Conservation (phyloP, 2,329 filamentous ascomycete species). For the Fusarium brachygibbosum region DNA sequence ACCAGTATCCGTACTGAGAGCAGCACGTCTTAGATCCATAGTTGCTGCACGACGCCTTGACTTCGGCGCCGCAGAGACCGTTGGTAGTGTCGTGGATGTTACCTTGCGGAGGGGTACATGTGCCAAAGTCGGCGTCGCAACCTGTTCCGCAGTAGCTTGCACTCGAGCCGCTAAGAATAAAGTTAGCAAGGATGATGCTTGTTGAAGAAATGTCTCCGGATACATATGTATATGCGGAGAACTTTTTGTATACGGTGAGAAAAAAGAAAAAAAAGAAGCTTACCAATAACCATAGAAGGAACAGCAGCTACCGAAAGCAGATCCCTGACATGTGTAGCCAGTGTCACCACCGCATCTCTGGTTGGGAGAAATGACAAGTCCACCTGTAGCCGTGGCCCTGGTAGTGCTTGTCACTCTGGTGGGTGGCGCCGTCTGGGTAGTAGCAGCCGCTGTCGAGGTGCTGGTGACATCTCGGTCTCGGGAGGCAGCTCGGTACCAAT, state of each 20-base stretch:
- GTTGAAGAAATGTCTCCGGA: too few relatives aligned
- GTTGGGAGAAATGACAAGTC: constrained; percentile 51
- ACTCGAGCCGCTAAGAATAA: constrained; percentile 50
- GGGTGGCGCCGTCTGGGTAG: constrained; percentile 25
- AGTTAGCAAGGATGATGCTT: constrained; percentile 19
- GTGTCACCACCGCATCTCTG: constrained; percentile 55
- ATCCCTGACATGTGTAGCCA: constrained; percentile 55
- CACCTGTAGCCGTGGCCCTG: constrained; percentile 37
- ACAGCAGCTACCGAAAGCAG: constrained; percentile 57
- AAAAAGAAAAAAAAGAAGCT: constrained; percentile 22
- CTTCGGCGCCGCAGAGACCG: constrained; percentile 53
- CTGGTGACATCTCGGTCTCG: constrained; percentile 28
- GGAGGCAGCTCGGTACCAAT: constrained; percentile 64
- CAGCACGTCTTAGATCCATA: constrained; percentile 55
- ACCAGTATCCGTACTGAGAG: constrained; percentile 55
- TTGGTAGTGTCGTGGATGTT: constrained; percentile 53
- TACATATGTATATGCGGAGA: neutral
- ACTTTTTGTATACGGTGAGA: neutral
- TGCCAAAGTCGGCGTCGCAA: constrained; percentile 55
- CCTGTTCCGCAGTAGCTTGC: constrained; percentile 55
- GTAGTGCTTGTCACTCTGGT: constrained; percentile 32
- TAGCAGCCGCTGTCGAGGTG: constrained; percentile 22
- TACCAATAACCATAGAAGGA: constrained; percentile 59
- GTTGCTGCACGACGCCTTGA: constrained; percentile 52
- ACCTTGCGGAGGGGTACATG: constrained; percentile 47